Percentiles rank a stretch among this genome's conserved stretches.
Evolutionary conservation across 331 rosid genomes (phyloP).

Genomic region (Pyrus hybrid): DNA sequence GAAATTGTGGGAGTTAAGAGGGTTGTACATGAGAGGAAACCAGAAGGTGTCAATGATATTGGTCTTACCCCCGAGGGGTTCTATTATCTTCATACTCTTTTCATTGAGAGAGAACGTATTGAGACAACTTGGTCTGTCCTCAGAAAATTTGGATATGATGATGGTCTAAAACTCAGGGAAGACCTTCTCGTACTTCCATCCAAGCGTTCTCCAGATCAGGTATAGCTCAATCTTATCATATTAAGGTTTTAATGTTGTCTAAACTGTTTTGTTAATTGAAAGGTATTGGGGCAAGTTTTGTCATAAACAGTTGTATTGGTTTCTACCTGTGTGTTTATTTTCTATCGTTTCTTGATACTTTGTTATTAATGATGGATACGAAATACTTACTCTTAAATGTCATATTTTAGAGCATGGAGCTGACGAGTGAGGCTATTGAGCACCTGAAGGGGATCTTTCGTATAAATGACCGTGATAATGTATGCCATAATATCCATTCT

Average conservation of each 20-base stretch:
- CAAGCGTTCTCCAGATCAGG: conserved; percentile 79
- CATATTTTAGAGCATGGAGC: conserved; percentile 78
- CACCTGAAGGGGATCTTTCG: conserved; percentile 80
- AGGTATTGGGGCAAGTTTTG: neutral
- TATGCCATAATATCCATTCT: conserved; percentile 22
- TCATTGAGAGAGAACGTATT: conserved; percentile 63
- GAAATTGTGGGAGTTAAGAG: conserved; percentile 61
- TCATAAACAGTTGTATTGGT: neutral
- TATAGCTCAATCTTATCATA: conserved; percentile 17
- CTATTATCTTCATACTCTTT: conserved; percentile 57
- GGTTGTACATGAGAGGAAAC: conserved; percentile 64
- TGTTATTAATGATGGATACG: neutral
- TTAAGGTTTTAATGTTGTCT: conserved; percentile 15
- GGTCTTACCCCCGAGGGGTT: conserved; percentile 91
- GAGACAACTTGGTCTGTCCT: conserved; percentile 91
- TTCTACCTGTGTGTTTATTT: neutral
- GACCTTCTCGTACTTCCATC: conserved; percentile 70
- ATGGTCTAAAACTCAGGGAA: conserved; percentile 64
- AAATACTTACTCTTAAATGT: conserved; percentile 13
- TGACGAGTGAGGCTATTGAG: conserved; percentile 77
- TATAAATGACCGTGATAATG: conserved; percentile 70
- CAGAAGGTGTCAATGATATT: conserved; percentile 66
- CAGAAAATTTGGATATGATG: conserved; percentile 75
- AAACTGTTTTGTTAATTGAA: neutral
- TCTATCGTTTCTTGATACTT: neutral